Conservation (phyloP, 768 basidiomycete species). For the Rhodotorula toruloides region DNA sequence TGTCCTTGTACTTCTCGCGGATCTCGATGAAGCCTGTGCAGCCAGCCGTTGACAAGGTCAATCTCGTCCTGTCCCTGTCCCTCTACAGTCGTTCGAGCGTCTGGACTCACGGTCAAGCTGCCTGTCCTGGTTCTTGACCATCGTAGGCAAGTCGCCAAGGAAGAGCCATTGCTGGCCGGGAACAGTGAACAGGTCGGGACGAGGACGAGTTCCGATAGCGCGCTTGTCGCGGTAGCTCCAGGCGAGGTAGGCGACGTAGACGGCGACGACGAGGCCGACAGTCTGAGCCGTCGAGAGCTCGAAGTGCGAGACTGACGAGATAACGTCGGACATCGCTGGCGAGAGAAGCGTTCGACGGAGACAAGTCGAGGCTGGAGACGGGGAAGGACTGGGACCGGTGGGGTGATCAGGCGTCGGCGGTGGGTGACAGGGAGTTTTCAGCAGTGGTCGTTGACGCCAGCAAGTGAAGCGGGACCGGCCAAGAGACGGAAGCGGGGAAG, state of each 20-base stretch:
- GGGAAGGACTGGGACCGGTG: too few species aligned
- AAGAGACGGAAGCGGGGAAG: too few species aligned
- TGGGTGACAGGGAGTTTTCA: too few species aligned
- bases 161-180: background rate
- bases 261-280: background rate
- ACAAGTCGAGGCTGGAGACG: background rate
- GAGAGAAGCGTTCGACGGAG: background rate
- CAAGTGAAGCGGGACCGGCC: too few species aligned
- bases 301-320: background rate
- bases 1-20: background rate
- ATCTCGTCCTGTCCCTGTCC: too few species aligned
- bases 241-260: background rate
- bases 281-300: background rate
- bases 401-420: too few species aligned
- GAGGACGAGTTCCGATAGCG: slow-evolving; percentile 8
- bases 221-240: slow-evolving; percentile 9
- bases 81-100: too few species aligned
- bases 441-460: too few species aligned
- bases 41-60: too few species aligned
- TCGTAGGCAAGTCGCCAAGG: slow-evolving; percentile 4
- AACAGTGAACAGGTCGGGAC: slow-evolving; percentile 4
- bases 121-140: slow-evolving; percentile 13
- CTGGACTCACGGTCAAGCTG: slow-evolving; percentile 14
- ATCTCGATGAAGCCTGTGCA: background rate
- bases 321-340: background rate